phyloP scores from a whole-genome alignment of 1,139 yeast genomes.

The Nakaseomyces uthaithaninus region DNA sequence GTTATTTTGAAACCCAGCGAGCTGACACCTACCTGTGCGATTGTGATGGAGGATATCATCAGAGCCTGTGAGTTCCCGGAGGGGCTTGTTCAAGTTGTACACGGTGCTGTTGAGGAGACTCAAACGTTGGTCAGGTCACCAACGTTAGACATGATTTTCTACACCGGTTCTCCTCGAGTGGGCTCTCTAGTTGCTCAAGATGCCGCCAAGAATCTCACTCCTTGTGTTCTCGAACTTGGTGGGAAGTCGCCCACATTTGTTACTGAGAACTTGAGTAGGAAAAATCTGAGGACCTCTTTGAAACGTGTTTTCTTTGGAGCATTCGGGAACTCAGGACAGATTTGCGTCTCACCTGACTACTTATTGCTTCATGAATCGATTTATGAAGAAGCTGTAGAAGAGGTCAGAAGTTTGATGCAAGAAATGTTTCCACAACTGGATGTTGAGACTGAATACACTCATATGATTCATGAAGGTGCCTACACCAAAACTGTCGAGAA shows the following conservation, averaged over 20 bases:
- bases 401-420: constrained; percentile 39
- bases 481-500: constrained; percentile 43
- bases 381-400: constrained; percentile 45
- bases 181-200: constrained; percentile 72
- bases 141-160: constrained; percentile 74
- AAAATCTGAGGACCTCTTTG: constrained; percentile 47
- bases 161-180: constrained; percentile 73
- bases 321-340: constrained; percentile 78
- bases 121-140: constrained; percentile 49
- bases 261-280: constrained; percentile 41
- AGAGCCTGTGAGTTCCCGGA: constrained; percentile 45
- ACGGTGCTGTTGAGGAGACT: constrained; percentile 70
- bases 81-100: constrained; percentile 51
- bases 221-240: constrained; percentile 76
- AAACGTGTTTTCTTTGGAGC: constrained; percentile 71
- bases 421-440: constrained; percentile 41
- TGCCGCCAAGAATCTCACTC: constrained; percentile 81
- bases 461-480: constrained; percentile 55
- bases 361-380: constrained; percentile 54
- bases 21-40: constrained; percentile 55
- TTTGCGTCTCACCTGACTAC: constrained; percentile 86
- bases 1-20: constrained; percentile 80
- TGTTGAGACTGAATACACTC: constrained; percentile 43
- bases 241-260: constrained; percentile 87
- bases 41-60: constrained; percentile 49